Evolutionary conservation across 495 filamentous ascomycete species (phyloP).

Genomic region (Parathielavia appendiculata): DNA sequence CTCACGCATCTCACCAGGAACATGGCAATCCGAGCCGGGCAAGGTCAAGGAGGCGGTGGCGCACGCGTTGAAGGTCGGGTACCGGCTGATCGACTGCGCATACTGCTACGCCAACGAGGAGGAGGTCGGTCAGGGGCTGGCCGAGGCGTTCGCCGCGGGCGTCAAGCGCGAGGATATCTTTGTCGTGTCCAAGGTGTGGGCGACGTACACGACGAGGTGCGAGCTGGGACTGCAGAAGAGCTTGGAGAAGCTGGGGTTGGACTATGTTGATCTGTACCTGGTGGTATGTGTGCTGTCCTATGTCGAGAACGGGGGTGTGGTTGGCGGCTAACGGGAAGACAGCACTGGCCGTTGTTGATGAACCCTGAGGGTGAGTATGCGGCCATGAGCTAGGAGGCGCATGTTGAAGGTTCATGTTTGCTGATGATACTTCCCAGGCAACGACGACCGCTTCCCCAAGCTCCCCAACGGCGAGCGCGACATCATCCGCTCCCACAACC

Average conservation of each 20-base stretch:
- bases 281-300: slow-evolving; percentile 27
- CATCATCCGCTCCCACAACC: slow-evolving; percentile 57
- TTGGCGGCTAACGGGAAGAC: slow-evolving; percentile 26
- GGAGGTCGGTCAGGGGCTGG: slow-evolving; percentile 51
- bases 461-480: slow-evolving; percentile 64
- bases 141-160: slow-evolving; percentile 60
- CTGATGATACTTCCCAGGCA: slow-evolving; percentile 42
- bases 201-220: slow-evolving; percentile 64
- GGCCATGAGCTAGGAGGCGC: slow-evolving; percentile 2
- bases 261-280: slow-evolving; percentile 79
- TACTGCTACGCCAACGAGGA: slow-evolving; percentile 59
- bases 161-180: slow-evolving; percentile 75
- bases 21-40: slow-evolving; percentile 69
- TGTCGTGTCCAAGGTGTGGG: slow-evolving; percentile 80
- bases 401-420: slow-evolving; percentile 1
- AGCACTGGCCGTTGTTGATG: slow-evolving; percentile 81
- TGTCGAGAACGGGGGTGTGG: neutral
- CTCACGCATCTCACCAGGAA: slow-evolving; percentile 45
- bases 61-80: slow-evolving; percentile 56
- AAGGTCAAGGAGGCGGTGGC: slow-evolving; percentile 51
- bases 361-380: slow-evolving; percentile 56
- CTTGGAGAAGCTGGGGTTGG: slow-evolving; percentile 63
- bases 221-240: slow-evolving; percentile 65
- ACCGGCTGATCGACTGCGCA: slow-evolving; percentile 57
- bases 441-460: slow-evolving; percentile 72